These are phyloP conservation scores for Monosporascus sp. DNA, from an alignment of 2,329 filamentous ascomycete species.

Conservation along the genomic window DNA sequence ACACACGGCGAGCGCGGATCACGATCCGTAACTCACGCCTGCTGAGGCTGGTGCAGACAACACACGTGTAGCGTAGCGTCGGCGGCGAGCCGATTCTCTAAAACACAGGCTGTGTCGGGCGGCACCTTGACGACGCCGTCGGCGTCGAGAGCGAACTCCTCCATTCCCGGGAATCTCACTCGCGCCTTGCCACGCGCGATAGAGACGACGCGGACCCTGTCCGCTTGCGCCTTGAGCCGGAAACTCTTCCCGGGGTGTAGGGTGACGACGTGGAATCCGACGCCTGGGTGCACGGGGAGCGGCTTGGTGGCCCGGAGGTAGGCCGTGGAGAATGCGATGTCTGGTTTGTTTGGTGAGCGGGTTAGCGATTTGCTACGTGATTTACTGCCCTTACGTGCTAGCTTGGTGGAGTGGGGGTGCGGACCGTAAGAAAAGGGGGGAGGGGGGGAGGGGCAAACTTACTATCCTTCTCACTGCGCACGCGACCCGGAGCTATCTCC, in stretches of 20 bases:
- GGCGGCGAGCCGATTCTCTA: neutral
- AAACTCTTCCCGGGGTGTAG: neutral
- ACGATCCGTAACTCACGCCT: neutral
- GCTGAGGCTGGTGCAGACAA: neutral
- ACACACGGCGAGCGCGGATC: too few species aligned
- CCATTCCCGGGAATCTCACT: neutral
- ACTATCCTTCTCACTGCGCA: neutral
- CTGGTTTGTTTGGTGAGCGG: neutral
- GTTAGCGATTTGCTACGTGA: too few species aligned
- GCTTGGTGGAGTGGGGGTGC: too few species aligned
- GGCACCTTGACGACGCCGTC: neutral
- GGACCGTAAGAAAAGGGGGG: rapidly evolving
- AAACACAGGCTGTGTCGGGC: neutral
- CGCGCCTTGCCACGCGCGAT: neutral
- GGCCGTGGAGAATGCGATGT: neutral
- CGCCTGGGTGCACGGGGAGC: neutral
- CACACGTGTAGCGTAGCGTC: neutral
- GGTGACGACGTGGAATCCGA: neutral
- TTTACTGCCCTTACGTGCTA: too few species aligned
- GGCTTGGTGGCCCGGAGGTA: neutral
- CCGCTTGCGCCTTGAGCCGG: neutral
- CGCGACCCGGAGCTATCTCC: neutral
- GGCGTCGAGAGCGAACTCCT: neutral
- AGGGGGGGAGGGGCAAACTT: neutral
- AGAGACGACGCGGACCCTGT: neutral